Conservation (phyloP, 2,329 filamentous ascomycete genomes). For the Laburnicola sp. region DNA sequence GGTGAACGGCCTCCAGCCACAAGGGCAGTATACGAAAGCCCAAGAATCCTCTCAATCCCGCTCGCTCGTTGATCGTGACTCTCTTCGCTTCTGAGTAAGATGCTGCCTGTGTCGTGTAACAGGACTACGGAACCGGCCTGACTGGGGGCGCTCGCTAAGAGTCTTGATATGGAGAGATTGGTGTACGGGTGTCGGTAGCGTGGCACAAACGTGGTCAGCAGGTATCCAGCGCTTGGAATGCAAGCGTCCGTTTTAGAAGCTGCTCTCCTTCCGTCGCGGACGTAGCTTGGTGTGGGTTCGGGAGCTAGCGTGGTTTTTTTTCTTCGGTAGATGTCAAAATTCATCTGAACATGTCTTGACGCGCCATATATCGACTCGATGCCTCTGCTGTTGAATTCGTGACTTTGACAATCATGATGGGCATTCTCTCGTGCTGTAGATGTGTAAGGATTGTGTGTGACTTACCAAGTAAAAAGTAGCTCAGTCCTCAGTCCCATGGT, state of each 20-base stretch:
- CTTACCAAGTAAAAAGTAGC: too few species aligned
- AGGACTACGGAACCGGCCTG: conserved; percentile 3
- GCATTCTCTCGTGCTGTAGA: too few species aligned
- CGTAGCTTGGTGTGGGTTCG: conserved; percentile 2
- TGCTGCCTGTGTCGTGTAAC: conserved; percentile 15
- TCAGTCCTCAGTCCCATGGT: too few species aligned
- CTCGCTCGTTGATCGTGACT: conserved; percentile 1
- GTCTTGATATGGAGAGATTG: conserved; percentile 4
- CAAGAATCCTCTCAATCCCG: background rate
- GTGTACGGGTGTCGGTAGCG: background rate
- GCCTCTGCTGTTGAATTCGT: background rate
- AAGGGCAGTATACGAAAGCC: background rate
- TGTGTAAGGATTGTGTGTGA: too few species aligned
- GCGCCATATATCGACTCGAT: background rate
- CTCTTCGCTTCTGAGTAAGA: conserved; percentile 14
- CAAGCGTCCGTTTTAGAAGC: background rate
- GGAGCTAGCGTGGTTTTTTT: conserved; percentile 6
- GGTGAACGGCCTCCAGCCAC: conserved; percentile 3
- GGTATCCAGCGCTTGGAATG: conserved; percentile 1
- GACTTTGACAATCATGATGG: too few species aligned
- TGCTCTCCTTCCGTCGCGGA: background rate
- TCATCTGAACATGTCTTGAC: background rate
- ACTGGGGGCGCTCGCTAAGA: conserved; percentile 4
- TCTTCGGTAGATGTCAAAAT: conserved; percentile 1
- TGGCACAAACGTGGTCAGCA: conserved; percentile 8